Evolutionary conservation across 2,329 filamentous ascomycete species (phyloP).

Genomic region (Monosporascus cannonballus): DNA sequence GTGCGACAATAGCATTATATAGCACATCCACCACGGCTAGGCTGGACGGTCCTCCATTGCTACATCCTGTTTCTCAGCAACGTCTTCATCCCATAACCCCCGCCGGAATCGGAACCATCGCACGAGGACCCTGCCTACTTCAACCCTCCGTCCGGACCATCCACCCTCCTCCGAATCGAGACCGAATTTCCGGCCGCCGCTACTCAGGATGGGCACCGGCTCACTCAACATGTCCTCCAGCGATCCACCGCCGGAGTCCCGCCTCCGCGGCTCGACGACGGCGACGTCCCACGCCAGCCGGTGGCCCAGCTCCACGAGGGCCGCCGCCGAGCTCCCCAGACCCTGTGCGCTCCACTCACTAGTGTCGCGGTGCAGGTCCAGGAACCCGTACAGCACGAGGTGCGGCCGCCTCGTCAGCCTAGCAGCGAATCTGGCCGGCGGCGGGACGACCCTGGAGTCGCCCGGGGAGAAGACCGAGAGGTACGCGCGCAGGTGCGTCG

Average conservation of each 20-base stretch:
- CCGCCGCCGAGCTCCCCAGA: conserved; percentile 55
- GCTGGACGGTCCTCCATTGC: neutral
- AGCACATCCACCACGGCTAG: neutral
- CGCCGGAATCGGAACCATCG: conserved; percentile 59
- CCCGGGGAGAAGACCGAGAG: conserved; percentile 50
- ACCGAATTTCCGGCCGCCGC: conserved; percentile 38
- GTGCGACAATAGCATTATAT: neutral
- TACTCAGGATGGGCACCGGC: conserved; percentile 56
- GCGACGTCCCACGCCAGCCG: conserved; percentile 37
- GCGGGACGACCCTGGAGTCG: conserved; percentile 31
- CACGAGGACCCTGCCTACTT: conserved; percentile 49
- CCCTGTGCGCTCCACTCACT: conserved; percentile 74
- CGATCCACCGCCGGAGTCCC: conserved; percentile 1
- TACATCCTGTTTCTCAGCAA: neutral
- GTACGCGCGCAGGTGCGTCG: conserved; percentile 72
- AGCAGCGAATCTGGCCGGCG: conserved; percentile 21
- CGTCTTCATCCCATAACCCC: conserved; percentile 27
- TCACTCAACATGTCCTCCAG: conserved; percentile 39
- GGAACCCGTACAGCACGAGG: conserved; percentile 59
- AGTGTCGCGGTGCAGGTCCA: conserved; percentile 60
- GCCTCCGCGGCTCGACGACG: conserved; percentile 38
- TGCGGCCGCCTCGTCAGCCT: conserved; percentile 28
- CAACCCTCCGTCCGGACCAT: conserved; percentile 54
- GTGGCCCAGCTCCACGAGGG: conserved; percentile 54
- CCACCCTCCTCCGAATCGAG: conserved; percentile 39